A percentile compares a stretch with the other conserved stretches of the same genome.
phyloP scores from a whole-genome alignment of 2,329 filamentous ascomycete species.

The Immersiporthe knoxdaviesiana region DNA sequence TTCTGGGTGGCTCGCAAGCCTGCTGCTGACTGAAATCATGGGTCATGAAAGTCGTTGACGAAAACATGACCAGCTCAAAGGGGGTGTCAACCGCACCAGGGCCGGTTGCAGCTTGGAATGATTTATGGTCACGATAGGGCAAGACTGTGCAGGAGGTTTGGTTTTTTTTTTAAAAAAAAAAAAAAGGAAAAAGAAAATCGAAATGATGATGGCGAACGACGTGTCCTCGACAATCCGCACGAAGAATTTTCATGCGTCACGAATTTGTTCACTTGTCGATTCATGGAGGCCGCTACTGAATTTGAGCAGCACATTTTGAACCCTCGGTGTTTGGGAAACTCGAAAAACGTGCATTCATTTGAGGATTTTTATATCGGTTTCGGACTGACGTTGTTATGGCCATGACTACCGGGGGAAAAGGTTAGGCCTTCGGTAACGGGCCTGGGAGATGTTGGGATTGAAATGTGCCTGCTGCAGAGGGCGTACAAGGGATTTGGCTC shows the following conservation, averaged over 20 bases:
- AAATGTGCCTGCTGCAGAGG: neutral
- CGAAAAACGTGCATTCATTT: too few relatives aligned
- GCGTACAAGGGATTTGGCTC: neutral
- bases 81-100: neutral
- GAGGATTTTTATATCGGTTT: too few relatives aligned
- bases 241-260: neutral
- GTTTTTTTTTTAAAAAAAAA: too few relatives aligned
- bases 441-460: neutral
- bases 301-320: neutral
- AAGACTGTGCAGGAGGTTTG: neutral
- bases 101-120: neutral
- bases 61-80: neutral
- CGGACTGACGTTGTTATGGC: neutral
- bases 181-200: too few relatives aligned
- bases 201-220: neutral
- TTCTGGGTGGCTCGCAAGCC: conserved; percentile 85
- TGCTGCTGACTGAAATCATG: conserved; percentile 1
- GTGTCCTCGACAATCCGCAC: neutral
- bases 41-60: neutral
- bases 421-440: neutral
- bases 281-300: neutral
- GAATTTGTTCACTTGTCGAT: neutral
- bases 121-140: neutral
- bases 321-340: neutral
- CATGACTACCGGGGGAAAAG: neutral